phyloP scores from a whole-genome alignment of 2,329 filamentous ascomycete species.

The Didymella lethalis region DNA sequence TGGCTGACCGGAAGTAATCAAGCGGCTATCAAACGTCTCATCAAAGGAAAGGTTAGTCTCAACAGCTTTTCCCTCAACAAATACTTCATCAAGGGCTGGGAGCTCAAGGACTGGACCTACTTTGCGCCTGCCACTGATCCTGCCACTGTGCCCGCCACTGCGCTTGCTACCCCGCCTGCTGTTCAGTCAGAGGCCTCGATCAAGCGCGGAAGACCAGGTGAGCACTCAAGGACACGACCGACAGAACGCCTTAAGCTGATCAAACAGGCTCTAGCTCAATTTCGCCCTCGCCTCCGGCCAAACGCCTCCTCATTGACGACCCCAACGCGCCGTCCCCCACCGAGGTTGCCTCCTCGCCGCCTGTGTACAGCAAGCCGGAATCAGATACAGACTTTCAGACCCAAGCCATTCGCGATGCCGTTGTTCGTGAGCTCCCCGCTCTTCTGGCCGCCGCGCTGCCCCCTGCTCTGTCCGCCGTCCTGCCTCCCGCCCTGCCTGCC shows the following conservation, averaged over 20 bases:
- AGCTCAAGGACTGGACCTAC: constrained; percentile 3
- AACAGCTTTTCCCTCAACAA: not conserved
- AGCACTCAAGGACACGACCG: not conserved
- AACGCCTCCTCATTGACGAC: not conserved
- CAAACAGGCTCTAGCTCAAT: not conserved
- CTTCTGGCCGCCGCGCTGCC: not conserved
- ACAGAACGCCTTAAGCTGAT: not conserved
- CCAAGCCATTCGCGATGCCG: not conserved
- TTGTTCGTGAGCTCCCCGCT: constrained; percentile 1
- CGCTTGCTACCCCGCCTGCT: not conserved
- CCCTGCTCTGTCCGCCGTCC: not conserved
- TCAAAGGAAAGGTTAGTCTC: constrained; percentile 2
- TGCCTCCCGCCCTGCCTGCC: not conserved
- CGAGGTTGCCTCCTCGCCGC: constrained; percentile 4
- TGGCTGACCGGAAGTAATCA: not conserved
- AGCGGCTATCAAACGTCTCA: not conserved
- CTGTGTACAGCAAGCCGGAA: not conserved
- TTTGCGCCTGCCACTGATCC: not conserved
- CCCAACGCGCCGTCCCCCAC: not conserved
- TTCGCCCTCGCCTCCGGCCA: not conserved
- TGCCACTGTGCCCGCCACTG: not conserved
- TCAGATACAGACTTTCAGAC: not conserved
- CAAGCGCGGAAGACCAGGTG: not conserved
- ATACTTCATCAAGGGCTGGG: not conserved
- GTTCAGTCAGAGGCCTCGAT: not conserved